Evolutionary conservation across 2,329 filamentous ascomycete species (phyloP).

Genomic region (Verruconis gallopava): DNA sequence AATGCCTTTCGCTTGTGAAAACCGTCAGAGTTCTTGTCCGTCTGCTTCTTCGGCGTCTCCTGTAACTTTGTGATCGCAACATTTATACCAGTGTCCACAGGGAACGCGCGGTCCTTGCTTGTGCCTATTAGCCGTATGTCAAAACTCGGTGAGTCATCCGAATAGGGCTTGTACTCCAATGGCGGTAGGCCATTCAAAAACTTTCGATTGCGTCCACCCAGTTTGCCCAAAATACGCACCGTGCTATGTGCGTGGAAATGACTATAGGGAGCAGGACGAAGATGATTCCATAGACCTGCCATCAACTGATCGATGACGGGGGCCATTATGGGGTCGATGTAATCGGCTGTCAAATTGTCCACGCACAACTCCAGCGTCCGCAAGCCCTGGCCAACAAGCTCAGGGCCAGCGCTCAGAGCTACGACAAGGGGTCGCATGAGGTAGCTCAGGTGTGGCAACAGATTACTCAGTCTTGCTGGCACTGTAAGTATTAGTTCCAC

Average conservation of each 20-base stretch:
- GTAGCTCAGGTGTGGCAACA: constrained; percentile 89
- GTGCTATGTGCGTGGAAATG: constrained; percentile 98
- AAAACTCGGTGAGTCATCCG: constrained; percentile 78
- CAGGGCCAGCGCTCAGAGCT: constrained; percentile 76
- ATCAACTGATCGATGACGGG: constrained; percentile 98
- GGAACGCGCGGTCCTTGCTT: constrained; percentile 78
- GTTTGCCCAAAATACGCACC: constrained; percentile 90
- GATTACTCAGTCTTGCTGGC: constrained; percentile 81
- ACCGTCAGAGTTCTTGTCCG: constrained; percentile 52
- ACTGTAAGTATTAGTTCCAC: constrained; percentile 96
- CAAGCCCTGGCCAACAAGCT: constrained; percentile 87
- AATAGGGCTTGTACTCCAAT: constrained; percentile 70
- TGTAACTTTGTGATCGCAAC: constrained; percentile 77
- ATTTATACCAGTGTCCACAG: constrained; percentile 74
- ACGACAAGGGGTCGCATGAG: constrained; percentile 97
- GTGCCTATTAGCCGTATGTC: constrained; percentile 83
- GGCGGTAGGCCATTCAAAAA: constrained; percentile 83
- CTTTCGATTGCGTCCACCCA: constrained; percentile 88
- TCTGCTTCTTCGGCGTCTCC: constrained; percentile 54
- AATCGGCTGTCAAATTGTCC: constrained; percentile 94
- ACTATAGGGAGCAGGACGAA: constrained; percentile 86
- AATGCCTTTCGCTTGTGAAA: constrained; percentile 94
- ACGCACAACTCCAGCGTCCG: constrained; percentile 92
- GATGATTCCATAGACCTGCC: constrained; percentile 91
- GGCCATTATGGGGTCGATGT: constrained; percentile 96